Evolutionary conservation across 257 asterid genomes (phyloP).

Genomic region (Ophiorrhiza pumila): DNA sequence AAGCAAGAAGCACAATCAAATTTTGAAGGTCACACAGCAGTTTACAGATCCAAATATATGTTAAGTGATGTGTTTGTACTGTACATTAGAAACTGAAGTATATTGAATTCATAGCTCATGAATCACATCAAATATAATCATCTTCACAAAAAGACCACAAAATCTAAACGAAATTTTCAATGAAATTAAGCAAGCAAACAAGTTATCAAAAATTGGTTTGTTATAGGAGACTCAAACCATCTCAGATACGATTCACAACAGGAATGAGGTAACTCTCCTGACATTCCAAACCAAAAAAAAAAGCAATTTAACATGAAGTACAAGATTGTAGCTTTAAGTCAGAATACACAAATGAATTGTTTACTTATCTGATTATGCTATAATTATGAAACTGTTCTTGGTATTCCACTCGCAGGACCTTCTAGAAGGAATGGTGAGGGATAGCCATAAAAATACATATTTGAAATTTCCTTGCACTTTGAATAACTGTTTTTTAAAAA

Average conservation of each 20-base stretch:
- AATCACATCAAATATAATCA: background rate
- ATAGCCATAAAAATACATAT: background rate
- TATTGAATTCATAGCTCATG: background rate
- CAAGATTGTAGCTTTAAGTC: background rate
- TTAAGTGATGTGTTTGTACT: background rate
- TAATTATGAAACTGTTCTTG: background rate
- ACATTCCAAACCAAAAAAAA: background rate
- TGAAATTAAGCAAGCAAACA: background rate
- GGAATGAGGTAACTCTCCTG: background rate
- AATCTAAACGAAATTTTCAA: background rate
- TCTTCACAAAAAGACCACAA: background rate
- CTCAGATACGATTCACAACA: background rate
- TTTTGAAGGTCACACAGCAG: background rate
- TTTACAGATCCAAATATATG: background rate
- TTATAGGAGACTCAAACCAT: background rate
- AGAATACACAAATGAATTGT: too few species aligned
- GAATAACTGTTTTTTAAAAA: conserved; percentile 1
- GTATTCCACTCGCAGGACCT: background rate
- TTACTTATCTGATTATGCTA: background rate
- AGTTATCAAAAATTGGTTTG: background rate
- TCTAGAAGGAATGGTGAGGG: background rate
- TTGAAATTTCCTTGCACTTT: background rate
- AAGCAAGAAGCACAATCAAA: conserved; percentile 20
- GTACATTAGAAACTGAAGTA: background rate
- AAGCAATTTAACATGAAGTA: background rate